Conservation (phyloP, 2,329 filamentous ascomycete species). For the Apiospora koreana region DNA sequence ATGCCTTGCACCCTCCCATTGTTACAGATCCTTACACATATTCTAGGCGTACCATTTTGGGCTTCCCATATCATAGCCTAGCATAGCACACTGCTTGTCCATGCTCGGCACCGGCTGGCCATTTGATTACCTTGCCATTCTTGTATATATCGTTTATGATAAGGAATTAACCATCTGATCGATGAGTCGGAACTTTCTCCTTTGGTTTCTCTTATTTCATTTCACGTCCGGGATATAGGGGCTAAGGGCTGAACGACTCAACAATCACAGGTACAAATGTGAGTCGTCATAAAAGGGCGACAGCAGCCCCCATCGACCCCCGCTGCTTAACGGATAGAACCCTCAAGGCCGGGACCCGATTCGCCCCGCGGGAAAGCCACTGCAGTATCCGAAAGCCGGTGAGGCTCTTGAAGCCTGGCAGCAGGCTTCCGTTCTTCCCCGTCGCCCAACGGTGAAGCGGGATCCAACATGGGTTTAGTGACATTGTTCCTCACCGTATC, state of each 20-base stretch:
- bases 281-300: background rate
- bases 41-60: background rate
- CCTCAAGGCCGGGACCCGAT: background rate
- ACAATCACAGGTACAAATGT: background rate
- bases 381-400: background rate
- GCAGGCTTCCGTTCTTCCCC: background rate
- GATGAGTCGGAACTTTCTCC: background rate
- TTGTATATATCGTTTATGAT: background rate
- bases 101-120: background rate
- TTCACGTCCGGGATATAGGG: background rate
- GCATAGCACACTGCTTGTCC: background rate
- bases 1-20: background rate
- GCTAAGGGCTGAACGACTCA: background rate
- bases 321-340: background rate
- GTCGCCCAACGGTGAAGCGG: background rate
- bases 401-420: background rate
- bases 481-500: background rate
- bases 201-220: background rate
- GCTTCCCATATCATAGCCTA: background rate
- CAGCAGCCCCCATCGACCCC: background rate
- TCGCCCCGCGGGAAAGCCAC: background rate
- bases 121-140: background rate
- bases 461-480: background rate
- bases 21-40: no score
- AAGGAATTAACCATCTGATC: no score